Percentiles rank a stretch among this genome's conserved stretches.
Conservation (phyloP, 2,329 filamentous ascomycete genomes). For the Calonectria multiphialidica region DNA sequence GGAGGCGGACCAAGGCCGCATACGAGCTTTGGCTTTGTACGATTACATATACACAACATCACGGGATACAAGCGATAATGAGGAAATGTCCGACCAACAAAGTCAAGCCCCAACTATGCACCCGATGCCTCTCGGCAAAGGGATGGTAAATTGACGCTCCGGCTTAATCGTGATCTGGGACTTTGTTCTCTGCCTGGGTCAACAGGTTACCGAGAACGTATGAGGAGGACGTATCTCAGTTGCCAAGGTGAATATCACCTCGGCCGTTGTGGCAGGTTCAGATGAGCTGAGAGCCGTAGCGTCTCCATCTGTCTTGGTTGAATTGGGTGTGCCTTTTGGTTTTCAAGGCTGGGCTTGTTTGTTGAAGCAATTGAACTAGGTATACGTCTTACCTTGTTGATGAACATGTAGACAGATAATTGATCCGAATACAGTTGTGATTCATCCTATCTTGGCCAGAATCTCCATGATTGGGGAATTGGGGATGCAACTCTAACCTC, state of each 20-base stretch:
- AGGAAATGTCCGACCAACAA: conserved; percentile 82
- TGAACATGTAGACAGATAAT: background rate
- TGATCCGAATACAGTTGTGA: background rate
- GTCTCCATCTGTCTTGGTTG: background rate
- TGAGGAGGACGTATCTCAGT: conserved; percentile 70
- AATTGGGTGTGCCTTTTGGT: background rate
- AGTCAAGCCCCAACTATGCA: conserved; percentile 97
- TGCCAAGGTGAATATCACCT: conserved; percentile 63
- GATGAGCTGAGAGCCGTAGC: conserved; percentile 12
- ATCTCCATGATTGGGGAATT: conserved; percentile 1
- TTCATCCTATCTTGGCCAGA: background rate
- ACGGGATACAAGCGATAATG: conserved; percentile 16
- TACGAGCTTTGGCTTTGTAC: conserved; percentile 8
- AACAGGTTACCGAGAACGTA: conserved; percentile 88
- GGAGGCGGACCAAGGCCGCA: background rate
- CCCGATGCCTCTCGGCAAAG: conserved; percentile 80
- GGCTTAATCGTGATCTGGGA: conserved; percentile 94
- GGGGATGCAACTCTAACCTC: conserved; percentile 2
- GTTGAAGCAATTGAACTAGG: background rate
- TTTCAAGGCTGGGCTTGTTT: background rate
- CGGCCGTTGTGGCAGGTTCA: conserved; percentile 66
- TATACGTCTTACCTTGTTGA: conserved; percentile 1
- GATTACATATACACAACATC: conserved; percentile 12
- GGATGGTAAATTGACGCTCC: conserved; percentile 93
- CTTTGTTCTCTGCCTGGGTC: conserved; percentile 80